phyloP scores from a whole-genome alignment of 331 rosid species.

The Quercus phellos region DNA sequence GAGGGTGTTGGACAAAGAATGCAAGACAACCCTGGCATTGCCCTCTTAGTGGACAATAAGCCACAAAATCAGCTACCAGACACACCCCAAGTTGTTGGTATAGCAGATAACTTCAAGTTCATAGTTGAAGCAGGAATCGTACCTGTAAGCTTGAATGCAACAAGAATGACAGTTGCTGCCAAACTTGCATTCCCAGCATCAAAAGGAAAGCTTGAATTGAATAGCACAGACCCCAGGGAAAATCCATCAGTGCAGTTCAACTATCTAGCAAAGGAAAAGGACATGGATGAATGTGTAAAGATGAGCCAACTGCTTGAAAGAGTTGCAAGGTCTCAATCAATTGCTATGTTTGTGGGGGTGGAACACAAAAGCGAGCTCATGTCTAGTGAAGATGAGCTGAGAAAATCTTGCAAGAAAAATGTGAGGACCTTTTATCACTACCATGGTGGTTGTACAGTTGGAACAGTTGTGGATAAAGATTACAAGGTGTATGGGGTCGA shows the following conservation, averaged over 20 bases:
- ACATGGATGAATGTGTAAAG: conserved; percentile 49
- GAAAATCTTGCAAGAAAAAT: conserved; percentile 44
- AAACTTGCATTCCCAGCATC: conserved; percentile 56
- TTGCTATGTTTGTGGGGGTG: conserved; percentile 47
- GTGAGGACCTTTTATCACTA: conserved; percentile 63
- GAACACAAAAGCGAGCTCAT: conserved; percentile 27
- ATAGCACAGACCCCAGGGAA: conserved; percentile 52
- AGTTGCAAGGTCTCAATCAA: conserved; percentile 49
- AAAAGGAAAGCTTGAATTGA: conserved; percentile 48
- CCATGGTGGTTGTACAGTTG: conserved; percentile 65
- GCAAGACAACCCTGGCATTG: conserved; percentile 71
- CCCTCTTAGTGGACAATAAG: conserved; percentile 45
- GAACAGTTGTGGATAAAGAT: conserved; percentile 53
- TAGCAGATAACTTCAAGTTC: conserved; percentile 48
- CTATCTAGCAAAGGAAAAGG: conserved; percentile 50
- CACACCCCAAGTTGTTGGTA: conserved; percentile 65
- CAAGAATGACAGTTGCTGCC: conserved; percentile 51
- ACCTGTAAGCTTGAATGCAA: conserved; percentile 45
- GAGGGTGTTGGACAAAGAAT: conserved; percentile 52
- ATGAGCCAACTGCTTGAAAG: conserved; percentile 46
- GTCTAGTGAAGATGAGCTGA: conserved; percentile 33
- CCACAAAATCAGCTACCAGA: conserved; percentile 57
- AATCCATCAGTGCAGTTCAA: conserved; percentile 72
- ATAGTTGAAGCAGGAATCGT: conserved; percentile 56
- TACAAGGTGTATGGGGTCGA: conserved; percentile 48